Evolutionary conservation across 768 basidiomycete species (phyloP).

Genomic region (Pleurotus ostreatus): DNA sequence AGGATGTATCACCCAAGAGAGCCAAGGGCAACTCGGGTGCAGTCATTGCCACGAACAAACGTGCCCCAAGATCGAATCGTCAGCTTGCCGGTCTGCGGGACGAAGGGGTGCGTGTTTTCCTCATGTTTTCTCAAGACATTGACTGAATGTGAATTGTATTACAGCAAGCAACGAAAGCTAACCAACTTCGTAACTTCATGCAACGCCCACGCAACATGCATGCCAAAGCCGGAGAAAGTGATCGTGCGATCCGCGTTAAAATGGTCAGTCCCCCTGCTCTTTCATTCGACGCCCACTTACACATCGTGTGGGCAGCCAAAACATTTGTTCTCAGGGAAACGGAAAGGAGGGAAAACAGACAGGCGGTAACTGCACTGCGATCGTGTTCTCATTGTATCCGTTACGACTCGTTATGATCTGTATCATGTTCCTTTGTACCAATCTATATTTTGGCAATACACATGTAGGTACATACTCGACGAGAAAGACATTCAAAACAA

Average conservation of each 20-base stretch:
- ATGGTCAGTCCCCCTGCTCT: constrained; percentile 52
- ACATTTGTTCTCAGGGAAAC: constrained; percentile 82
- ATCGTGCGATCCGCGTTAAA: constrained; percentile 77
- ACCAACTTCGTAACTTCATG: constrained; percentile 79
- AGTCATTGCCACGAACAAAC: constrained; percentile 42
- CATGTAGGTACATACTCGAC: background rate
- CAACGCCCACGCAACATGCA: constrained; percentile 84
- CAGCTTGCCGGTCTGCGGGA: constrained; percentile 78
- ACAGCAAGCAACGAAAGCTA: constrained; percentile 77
- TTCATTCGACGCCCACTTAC: constrained; percentile 2
- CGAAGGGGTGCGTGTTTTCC: constrained; percentile 47
- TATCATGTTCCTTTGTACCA: too few species aligned
- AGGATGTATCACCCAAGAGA: constrained; percentile 51
- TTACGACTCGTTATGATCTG: too few species aligned
- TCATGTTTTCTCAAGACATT: background rate
- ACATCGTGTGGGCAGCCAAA: constrained; percentile 55
- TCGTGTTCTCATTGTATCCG: background rate
- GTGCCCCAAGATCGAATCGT: constrained; percentile 68
- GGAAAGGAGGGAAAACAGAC: constrained; percentile 79
- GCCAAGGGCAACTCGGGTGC: constrained; percentile 59
- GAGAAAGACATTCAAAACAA: background rate
- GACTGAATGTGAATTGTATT: constrained; percentile 9
- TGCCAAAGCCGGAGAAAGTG: constrained; percentile 89
- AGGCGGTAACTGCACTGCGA: constrained; percentile 47
- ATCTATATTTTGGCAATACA: too few species aligned